These are phyloP conservation scores for Filobasidium wieringae DNA, from an alignment of 768 basidiomycete genomes.

Conservation along the genomic window DNA sequence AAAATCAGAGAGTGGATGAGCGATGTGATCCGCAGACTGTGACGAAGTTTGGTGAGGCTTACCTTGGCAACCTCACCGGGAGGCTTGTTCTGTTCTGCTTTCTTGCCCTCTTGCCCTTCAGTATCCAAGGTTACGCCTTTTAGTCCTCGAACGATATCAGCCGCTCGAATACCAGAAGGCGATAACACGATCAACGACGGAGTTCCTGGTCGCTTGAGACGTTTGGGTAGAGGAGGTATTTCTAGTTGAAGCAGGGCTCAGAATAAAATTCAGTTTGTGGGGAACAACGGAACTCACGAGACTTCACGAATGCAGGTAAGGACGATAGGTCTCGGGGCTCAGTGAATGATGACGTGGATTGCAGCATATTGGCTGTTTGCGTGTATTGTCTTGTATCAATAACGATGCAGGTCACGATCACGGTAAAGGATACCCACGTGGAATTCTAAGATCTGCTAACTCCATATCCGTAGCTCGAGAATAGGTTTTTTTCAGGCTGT, in stretches of 20 bases:
- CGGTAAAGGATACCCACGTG: constrained; percentile 46
- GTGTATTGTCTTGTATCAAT: not conserved
- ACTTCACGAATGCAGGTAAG: constrained; percentile 61
- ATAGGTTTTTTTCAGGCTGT: constrained; percentile 46
- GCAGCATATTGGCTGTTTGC: constrained; percentile 55
- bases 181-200: constrained; percentile 77
- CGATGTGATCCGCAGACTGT: not conserved
- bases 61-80: constrained; percentile 80
- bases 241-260: not conserved
- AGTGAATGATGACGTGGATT: constrained; percentile 64
- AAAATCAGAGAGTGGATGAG: not conserved
- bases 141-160: constrained; percentile 54
- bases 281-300: constrained; percentile 46
- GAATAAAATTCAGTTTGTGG: not conserved
- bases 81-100: constrained; percentile 41
- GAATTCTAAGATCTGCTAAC: constrained; percentile 63
- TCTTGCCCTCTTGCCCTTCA: constrained; percentile 17
- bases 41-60: constrained; percentile 2
- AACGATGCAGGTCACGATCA: not conserved
- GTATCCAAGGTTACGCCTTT: constrained; percentile 11
- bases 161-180: constrained; percentile 82
- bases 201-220: constrained; percentile 63
- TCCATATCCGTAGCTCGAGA: constrained; percentile 63
- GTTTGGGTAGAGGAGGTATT: constrained; percentile 47
- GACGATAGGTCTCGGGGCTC: constrained; percentile 59